A percentile compares a stretch with the other conserved stretches of the same genome.
These are phyloP conservation scores for Exserohilum turcica DNA, from an alignment of 2,329 filamentous ascomycete genomes.

Conservation along the genomic window DNA sequence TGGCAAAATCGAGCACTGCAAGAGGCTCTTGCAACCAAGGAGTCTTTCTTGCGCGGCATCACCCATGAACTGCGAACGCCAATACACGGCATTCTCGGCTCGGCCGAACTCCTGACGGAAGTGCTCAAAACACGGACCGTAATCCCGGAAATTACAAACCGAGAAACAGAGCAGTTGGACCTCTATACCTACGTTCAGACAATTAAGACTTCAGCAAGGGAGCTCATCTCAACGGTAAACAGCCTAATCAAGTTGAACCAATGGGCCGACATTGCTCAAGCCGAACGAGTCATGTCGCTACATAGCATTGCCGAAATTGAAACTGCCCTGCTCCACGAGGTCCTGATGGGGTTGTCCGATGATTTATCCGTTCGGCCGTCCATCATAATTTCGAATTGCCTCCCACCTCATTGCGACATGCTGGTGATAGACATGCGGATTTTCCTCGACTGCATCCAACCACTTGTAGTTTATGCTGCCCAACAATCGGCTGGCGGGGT, in stretches of 20 bases:
- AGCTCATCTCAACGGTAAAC: slow-evolving; percentile 54
- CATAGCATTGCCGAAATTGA: slow-evolving; percentile 44
- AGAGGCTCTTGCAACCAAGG: slow-evolving; percentile 53
- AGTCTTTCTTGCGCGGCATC: slow-evolving; percentile 53
- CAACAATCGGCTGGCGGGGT: slow-evolving; percentile 49
- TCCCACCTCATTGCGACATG: slow-evolving; percentile 36
- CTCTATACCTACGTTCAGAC: slow-evolving; percentile 40
- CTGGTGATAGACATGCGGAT: slow-evolving; percentile 48
- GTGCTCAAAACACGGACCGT: slow-evolving; percentile 43
- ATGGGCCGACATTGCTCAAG: slow-evolving; percentile 46
- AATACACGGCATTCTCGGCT: slow-evolving; percentile 55
- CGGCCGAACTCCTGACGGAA: slow-evolving; percentile 51
- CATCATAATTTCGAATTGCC: slow-evolving; percentile 42
- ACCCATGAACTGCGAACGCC: slow-evolving; percentile 57
- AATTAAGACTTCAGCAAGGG: slow-evolving; percentile 50
- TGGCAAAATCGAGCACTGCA: slow-evolving; percentile 48
- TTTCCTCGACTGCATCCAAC: slow-evolving; percentile 52
- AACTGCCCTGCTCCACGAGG: slow-evolving; percentile 38
- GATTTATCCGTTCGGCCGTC: slow-evolving; percentile 34
- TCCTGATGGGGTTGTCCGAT: slow-evolving; percentile 35
- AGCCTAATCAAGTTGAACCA: slow-evolving; percentile 52
- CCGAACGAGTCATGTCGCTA: slow-evolving; percentile 26
- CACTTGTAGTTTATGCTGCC: slow-evolving; percentile 51
- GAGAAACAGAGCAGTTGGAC: slow-evolving; percentile 23
- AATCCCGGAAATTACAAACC: slow-evolving; percentile 15